Evolutionary conservation across 73 alveolate species (phyloP).

Genomic region (Effrenium voratum): DNA sequence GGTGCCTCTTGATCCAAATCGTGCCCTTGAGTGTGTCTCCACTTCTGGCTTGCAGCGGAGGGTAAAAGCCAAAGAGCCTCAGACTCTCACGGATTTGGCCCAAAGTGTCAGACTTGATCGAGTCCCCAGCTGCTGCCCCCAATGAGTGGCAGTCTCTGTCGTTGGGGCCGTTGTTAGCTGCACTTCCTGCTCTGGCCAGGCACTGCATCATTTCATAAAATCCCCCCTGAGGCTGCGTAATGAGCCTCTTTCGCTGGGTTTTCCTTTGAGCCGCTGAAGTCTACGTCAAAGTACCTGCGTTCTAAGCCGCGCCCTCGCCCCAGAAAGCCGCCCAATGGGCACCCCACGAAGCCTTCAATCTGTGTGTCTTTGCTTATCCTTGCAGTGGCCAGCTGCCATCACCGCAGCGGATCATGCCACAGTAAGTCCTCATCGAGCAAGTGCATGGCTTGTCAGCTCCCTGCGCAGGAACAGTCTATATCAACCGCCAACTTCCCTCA

Average conservation of each 20-base stretch:
- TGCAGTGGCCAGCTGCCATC: background rate
- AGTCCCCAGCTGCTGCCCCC: constrained; percentile 86
- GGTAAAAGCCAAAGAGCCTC: constrained; percentile 89
- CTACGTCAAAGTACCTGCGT: constrained; percentile 83
- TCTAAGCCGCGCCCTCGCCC: too few relatives aligned
- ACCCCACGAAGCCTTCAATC: constrained; percentile 42
- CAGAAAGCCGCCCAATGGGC: too few relatives aligned
- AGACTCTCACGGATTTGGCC: too few relatives aligned
- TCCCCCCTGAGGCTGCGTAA: background rate
- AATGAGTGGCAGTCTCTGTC: constrained; percentile 52
- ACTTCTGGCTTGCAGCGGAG: constrained; percentile 56
- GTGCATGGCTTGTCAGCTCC: constrained; percentile 21
- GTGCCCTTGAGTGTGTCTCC: constrained; percentile 72
- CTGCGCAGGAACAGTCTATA: too few relatives aligned
- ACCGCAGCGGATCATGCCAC: background rate
- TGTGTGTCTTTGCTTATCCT: constrained; percentile 34
- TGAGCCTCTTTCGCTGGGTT: constrained; percentile 68
- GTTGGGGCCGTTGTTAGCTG: constrained; percentile 80
- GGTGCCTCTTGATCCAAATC: constrained; percentile 65
- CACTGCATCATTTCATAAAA: background rate
- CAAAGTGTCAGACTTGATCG: background rate
- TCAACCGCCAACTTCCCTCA: too few relatives aligned
- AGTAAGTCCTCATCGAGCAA: constrained; percentile 18
- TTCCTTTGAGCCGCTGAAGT: constrained; percentile 80
- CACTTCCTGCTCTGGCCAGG: background rate